Percentiles rank a stretch among this genome's conserved stretches.
Evolutionary conservation across 2,329 filamentous ascomycete genomes (phyloP).

Genomic region (Kalmusia sp.): DNA sequence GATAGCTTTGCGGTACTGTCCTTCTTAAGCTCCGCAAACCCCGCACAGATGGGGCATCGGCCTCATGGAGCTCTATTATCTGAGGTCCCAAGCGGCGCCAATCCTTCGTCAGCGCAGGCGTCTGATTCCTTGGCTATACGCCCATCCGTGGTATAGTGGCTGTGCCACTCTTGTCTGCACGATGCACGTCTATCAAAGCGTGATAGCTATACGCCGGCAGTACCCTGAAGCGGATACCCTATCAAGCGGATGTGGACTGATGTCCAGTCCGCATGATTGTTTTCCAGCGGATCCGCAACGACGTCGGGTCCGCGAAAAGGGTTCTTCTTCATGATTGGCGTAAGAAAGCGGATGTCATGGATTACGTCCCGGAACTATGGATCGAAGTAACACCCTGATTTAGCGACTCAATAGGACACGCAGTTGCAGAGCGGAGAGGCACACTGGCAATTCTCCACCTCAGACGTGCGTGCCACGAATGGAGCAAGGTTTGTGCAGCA

Average conservation of each 20-base stretch:
- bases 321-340: conserved; percentile 31
- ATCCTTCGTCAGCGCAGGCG: conserved; percentile 21
- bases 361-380: conserved; percentile 27
- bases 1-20: conserved; percentile 19
- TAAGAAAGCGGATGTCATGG: conserved; percentile 7
- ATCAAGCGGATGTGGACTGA: conserved; percentile 15
- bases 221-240: conserved; percentile 17
- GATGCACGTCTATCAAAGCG: conserved; percentile 16
- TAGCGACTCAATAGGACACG: conserved; percentile 24
- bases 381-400: conserved; percentile 16
- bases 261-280: conserved; percentile 16
- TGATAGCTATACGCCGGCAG: conserved; percentile 16
- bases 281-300: conserved; percentile 42
- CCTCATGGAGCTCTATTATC: conserved; percentile 29
- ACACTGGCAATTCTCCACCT: not conserved
- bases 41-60: conserved; percentile 37
- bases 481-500: conserved; percentile 1
- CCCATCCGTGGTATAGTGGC: conserved; percentile 31
- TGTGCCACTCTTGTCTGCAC: conserved; percentile 21
- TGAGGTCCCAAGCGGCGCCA: conserved; percentile 20
- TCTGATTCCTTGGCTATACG: conserved; percentile 26
- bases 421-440: conserved; percentile 14
- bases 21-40: conserved; percentile 38
- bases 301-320: conserved; percentile 13
- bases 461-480: not conserved